A percentile compares a stretch with the other conserved stretches of the same genome.
Evolutionary conservation across 2,329 filamentous ascomycete genomes (phyloP).

Genomic region (Tolypocladium sp.): DNA sequence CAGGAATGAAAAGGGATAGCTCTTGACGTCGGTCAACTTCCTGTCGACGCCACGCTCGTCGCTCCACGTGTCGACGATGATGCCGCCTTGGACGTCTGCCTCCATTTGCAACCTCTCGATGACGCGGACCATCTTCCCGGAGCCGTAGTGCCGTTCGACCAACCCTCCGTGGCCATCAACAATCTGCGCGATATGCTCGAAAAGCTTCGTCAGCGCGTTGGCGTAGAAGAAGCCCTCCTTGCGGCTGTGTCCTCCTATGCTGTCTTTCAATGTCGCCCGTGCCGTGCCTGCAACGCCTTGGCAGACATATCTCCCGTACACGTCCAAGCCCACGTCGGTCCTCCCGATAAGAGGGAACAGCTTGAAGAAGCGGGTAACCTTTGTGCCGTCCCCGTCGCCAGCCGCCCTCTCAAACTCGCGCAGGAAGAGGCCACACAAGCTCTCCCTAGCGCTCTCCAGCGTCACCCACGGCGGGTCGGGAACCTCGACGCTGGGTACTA

Average conservation of each 20-base stretch:
- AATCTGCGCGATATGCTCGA: conserved; percentile 96
- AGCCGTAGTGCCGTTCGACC: conserved; percentile 89
- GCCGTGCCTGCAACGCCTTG: conserved; percentile 84
- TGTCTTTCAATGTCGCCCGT: conserved; percentile 68
- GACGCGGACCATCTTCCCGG: conserved; percentile 87
- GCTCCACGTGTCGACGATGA: conserved; percentile 90
- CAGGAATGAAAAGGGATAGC: conserved; percentile 93
- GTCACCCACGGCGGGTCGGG: conserved; percentile 85
- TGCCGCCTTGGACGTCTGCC: conserved; percentile 91
- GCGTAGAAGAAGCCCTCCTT: conserved; percentile 87
- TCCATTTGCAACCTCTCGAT: conserved; percentile 90
- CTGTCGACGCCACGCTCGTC: conserved; percentile 81
- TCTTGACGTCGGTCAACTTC: conserved; percentile 89
- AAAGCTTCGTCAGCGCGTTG: conserved; percentile 80
- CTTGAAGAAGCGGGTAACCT: conserved; percentile 96
- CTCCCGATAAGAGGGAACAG: conserved; percentile 89
- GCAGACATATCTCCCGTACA: conserved; percentile 93
- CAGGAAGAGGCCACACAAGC: conserved; percentile 80
- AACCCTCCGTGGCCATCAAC: conserved; percentile 84
- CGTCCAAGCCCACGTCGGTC: conserved; percentile 81
- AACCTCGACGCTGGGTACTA: conserved; percentile 92
- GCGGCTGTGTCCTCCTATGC: conserved; percentile 32
- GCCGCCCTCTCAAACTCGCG: conserved; percentile 93
- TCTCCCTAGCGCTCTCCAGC: conserved; percentile 78
- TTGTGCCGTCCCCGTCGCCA: conserved; percentile 74